phyloP scores from a whole-genome alignment of 2,329 filamentous ascomycete species.

The Aspergillus ibericus region DNA sequence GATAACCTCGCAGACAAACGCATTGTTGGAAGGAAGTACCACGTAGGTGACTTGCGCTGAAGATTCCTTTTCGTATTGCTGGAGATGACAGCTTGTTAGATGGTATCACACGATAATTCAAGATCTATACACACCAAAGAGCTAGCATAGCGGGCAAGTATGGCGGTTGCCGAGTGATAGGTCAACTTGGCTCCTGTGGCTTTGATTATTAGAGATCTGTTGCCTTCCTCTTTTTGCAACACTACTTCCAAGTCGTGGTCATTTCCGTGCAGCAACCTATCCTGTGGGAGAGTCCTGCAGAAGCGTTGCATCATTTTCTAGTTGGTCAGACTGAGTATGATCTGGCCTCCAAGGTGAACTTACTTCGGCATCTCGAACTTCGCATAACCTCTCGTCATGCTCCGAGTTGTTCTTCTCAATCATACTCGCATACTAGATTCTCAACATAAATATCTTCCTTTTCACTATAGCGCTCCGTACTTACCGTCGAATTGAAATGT shows the following conservation, averaged over 20 bases:
- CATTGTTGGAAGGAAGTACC: conserved; percentile 55
- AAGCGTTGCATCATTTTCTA: conserved; percentile 67
- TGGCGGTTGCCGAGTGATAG: conserved; percentile 69
- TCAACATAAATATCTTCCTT: conserved; percentile 1
- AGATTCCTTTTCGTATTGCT: conserved; percentile 51
- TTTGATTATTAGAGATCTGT: conserved; percentile 61
- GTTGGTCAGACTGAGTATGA: neutral
- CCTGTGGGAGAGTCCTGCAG: conserved; percentile 70
- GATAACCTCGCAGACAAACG: conserved; percentile 75
- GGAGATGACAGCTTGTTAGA: conserved; percentile 11
- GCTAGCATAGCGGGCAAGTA: conserved; percentile 72
- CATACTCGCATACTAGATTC: conserved; percentile 71
- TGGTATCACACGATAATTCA: neutral
- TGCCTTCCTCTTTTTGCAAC: conserved; percentile 52
- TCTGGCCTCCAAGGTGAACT: neutral
- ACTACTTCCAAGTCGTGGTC: conserved; percentile 59
- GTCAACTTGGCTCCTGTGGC: conserved; percentile 75
- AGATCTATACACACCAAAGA: conserved; percentile 53
- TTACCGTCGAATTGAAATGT: conserved; percentile 65
- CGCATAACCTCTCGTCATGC: conserved; percentile 59
- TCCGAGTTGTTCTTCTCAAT: conserved; percentile 70
- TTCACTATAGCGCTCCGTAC: neutral
- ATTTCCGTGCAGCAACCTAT: conserved; percentile 66
- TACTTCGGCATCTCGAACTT: conserved; percentile 48
- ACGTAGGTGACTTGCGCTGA: conserved; percentile 59